Percentiles rank a stretch among this genome's conserved stretches.
Evolutionary conservation across 352 stramenopile genomes (phyloP).

Genomic region (Globisporangium perplexum): DNA sequence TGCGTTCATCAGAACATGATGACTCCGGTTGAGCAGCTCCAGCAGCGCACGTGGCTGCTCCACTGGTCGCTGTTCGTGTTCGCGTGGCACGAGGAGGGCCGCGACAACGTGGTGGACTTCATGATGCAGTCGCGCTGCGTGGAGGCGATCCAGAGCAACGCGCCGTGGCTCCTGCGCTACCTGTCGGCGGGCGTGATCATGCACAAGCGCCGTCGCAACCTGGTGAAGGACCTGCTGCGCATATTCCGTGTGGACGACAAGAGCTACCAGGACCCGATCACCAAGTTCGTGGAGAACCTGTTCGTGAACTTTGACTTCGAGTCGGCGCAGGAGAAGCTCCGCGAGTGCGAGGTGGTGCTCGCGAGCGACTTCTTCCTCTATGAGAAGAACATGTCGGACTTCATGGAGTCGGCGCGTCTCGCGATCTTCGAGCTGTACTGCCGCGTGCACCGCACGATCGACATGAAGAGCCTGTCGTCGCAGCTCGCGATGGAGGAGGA

Average conservation of each 20-base stretch:
- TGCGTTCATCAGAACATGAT: slow-evolving; percentile 38
- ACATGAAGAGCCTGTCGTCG: slow-evolving; percentile 95
- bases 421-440: slow-evolving; percentile 99
- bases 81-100: slow-evolving; percentile 89
- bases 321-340: slow-evolving; percentile 91
- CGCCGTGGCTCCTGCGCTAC: slow-evolving; percentile 96
- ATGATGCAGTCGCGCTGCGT: slow-evolving; percentile 92
- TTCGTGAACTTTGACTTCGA: slow-evolving; percentile 99
- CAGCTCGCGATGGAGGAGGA: slow-evolving; percentile 96
- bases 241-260: slow-evolving; percentile 91
- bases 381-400: slow-evolving; percentile 94
- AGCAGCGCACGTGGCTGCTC: slow-evolving; percentile 97
- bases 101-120: slow-evolving; percentile 96
- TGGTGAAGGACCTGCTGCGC: slow-evolving; percentile 95
- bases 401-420: slow-evolving; percentile 97
- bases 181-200: slow-evolving; percentile 96
- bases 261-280: slow-evolving; percentile 75
- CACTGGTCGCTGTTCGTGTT: slow-evolving; percentile 98
- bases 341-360: slow-evolving; percentile 94
- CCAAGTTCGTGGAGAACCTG: slow-evolving; percentile 96
- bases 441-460: slow-evolving; percentile 98
- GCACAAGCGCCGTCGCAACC: slow-evolving; percentile 91
- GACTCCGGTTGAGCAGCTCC: slow-evolving; percentile 90
- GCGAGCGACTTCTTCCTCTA: slow-evolving; percentile 97
- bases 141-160: slow-evolving; percentile 98